Conservation (phyloP, 805 yeast genomes). For the Metschnikowia proteae region DNA sequence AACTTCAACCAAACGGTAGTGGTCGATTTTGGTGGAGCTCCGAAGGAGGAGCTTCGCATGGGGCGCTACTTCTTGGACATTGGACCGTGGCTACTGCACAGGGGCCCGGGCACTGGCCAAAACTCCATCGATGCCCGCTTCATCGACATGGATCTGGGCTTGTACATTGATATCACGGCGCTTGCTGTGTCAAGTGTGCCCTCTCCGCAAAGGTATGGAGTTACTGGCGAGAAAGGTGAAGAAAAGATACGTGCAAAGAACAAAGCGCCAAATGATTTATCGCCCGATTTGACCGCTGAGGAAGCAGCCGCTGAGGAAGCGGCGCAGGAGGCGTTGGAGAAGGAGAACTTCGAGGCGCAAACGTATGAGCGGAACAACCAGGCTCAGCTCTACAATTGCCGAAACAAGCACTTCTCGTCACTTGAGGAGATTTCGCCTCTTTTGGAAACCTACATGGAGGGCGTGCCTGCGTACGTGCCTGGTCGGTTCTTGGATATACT, state of each 20-base stretch:
- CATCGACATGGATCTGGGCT: constrained; percentile 68
- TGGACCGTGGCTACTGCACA: constrained; percentile 49
- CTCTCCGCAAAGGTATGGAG: constrained; percentile 7
- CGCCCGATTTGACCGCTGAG: too few species aligned
- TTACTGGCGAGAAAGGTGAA: neutral
- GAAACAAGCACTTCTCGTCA: constrained; percentile 34
- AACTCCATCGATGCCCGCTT: constrained; percentile 64
- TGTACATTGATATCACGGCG: constrained; percentile 72
- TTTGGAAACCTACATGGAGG: constrained; percentile 42
- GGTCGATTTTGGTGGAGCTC: constrained; percentile 27
- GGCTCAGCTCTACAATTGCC: constrained; percentile 33
- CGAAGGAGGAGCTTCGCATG: constrained; percentile 40
- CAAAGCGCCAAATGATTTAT: too few species aligned
- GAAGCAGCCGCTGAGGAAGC: neutral
- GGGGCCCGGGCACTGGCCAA: constrained; percentile 45
- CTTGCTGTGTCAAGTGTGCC: constrained; percentile 31
- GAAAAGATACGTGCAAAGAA: neutral
- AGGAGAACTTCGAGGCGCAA: neutral
- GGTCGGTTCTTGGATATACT: constrained; percentile 38
- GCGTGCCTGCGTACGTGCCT: constrained; percentile 55
- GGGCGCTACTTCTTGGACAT: constrained; percentile 49
- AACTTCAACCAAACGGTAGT: constrained; percentile 23
- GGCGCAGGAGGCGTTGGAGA: neutral
- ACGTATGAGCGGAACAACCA: constrained; percentile 19
- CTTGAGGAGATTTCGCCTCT: constrained; percentile 41